A percentile compares a stretch with the other conserved stretches of the same genome.
Conservation (phyloP, 768 basidiomycete species). For the Pisolithus sp. region DNA sequence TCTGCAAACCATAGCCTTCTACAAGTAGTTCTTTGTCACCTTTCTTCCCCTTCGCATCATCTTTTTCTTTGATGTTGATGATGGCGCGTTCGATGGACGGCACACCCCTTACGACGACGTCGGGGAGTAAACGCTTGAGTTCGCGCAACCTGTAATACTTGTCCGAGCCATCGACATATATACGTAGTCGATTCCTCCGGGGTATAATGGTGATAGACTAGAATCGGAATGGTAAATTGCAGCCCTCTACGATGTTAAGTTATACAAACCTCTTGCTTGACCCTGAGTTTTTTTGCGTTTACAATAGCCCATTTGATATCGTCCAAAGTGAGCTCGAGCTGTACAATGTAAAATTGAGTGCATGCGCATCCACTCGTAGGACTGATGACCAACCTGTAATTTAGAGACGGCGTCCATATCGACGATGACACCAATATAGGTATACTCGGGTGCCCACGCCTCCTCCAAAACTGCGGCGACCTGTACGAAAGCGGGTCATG, state of each 20-base stretch:
- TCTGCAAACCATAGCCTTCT: conserved; percentile 93
- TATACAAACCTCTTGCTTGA: conserved; percentile 68
- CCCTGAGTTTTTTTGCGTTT: conserved; percentile 80
- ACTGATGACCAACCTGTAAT: conserved; percentile 54
- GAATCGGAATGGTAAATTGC: neutral
- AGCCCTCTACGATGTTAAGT: neutral
- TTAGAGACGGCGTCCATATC: conserved; percentile 84
- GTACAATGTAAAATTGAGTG: neutral
- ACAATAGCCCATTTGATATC: conserved; percentile 92
- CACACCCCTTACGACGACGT: conserved; percentile 92
- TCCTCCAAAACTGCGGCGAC: conserved; percentile 91
- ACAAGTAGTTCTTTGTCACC: conserved; percentile 90
- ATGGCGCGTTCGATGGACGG: conserved; percentile 85
- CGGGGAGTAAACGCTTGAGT: conserved; percentile 75
- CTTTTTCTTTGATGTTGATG: conserved; percentile 92
- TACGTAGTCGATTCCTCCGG: conserved; percentile 65
- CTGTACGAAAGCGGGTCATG: conserved; percentile 21
- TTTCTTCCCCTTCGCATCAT: conserved; percentile 71
- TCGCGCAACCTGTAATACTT: conserved; percentile 82
- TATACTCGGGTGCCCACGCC: conserved; percentile 90
- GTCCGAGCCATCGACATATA: conserved; percentile 71
- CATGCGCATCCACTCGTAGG: neutral
- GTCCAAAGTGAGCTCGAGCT: conserved; percentile 91
- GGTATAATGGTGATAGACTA: conserved; percentile 76
- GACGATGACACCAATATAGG: conserved; percentile 88